Percentiles rank a stretch among this genome's conserved stretches.
Conservation (phyloP, 2,329 filamentous ascomycete species). For the Pestalotiopsis sp. region DNA sequence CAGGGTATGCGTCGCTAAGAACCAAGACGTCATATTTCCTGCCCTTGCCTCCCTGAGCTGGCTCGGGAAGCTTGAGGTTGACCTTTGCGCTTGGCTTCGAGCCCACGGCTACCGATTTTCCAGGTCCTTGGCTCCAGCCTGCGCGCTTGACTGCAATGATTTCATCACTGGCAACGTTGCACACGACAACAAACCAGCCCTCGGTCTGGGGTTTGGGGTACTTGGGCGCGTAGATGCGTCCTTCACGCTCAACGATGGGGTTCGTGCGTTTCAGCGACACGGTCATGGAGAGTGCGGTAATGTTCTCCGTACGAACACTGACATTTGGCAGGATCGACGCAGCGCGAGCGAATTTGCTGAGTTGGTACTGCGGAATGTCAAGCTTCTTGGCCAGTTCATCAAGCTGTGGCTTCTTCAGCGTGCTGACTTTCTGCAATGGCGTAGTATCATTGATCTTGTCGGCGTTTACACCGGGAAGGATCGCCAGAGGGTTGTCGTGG, state of each 20-base stretch:
- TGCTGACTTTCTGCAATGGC: conserved; percentile 39
- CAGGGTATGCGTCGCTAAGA: conserved; percentile 85
- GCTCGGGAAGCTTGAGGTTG: conserved; percentile 60
- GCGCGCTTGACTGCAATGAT: conserved; percentile 84
- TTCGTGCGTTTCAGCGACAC: conserved; percentile 69
- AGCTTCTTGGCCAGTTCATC: conserved; percentile 50
- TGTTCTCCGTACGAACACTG: conserved; percentile 57
- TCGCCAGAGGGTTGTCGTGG: conserved; percentile 72
- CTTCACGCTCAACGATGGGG: conserved; percentile 61
- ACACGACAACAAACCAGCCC: conserved; percentile 85
- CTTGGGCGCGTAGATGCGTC: conserved; percentile 78
- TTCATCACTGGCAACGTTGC: conserved; percentile 67
- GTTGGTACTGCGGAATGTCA: conserved; percentile 43
- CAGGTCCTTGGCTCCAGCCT: conserved; percentile 58
- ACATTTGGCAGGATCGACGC: conserved; percentile 69
- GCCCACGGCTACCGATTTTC: conserved; percentile 36
- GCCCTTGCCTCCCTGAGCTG: conserved; percentile 38
- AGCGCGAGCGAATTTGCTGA: conserved; percentile 56
- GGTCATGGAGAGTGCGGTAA: conserved; percentile 63
- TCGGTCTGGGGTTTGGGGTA: conserved; percentile 96
- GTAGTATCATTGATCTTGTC: conserved; percentile 38
- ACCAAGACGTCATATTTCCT: conserved; percentile 73
- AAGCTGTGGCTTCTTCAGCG: conserved; percentile 20
- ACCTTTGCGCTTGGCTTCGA: conserved; percentile 53
- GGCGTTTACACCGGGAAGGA: conserved; percentile 71